Base-by-base conservation (phyloP, 768 basidiomycete species). In the Cystobasidium onofrii region DNA sequence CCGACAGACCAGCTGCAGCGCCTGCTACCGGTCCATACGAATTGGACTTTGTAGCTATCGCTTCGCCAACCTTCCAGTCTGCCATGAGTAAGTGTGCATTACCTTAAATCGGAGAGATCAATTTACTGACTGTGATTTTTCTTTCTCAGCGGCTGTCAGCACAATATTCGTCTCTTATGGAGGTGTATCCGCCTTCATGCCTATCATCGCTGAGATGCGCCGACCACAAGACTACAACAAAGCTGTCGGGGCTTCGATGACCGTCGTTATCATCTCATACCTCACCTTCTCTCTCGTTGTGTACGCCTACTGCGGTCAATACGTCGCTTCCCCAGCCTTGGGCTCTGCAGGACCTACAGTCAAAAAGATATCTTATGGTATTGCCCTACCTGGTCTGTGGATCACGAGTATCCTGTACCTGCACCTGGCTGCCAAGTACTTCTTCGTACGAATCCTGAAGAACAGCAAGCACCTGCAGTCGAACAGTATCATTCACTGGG, bases 151-250 rank as follows among this genome's bases (percentile, higher is more conserved):
- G 57, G 80, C 80, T 25, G 74, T 81, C 57, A 76, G 71, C 27
- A 78, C 79, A 55, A 61, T 82, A 64, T 74, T 81, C 57, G 79
- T 81, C 63, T 77, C 80, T 0, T 82, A 77, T 67, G 76, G 77
- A 29, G 80, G 79, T 3, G 77, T 57, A 36, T 72, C 64, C 25
- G 73, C 77, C n/a, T 76, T 36, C 76, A 50, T 77, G 18, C 71
- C 76, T 44, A 75, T 82, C 52, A 76, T 79, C 44, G 80, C 80
- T 18, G 82, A 83, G 76, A 82, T 83, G 81, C 74, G 75, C 43
- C 71, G 79, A 60, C 80, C 78, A 3, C 75, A 75, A 34, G 77
- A 81, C 62, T 82, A 79, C 77, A 80, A 77, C 54, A 80, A 78
- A 66, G 73, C 77, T 18, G 74, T 82, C 57, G 61, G 80, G 52